Base-by-base conservation (phyloP, 1,284 basidiomycete species). In the Ceratobasidium theobromae region DNA sequence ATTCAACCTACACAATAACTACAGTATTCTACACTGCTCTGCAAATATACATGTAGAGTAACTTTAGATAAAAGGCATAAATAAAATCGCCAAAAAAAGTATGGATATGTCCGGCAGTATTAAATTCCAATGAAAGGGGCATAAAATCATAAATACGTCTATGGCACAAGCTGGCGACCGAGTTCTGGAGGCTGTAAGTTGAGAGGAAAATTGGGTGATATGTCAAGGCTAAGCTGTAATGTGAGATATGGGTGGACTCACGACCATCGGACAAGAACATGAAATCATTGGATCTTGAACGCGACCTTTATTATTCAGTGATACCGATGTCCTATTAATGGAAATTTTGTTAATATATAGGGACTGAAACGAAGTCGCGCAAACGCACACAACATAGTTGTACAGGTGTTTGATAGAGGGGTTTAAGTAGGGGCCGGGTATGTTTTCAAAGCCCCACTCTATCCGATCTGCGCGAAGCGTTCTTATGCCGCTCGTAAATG, bases 351-450 rank as follows among this genome's bases (percentile, higher is more conserved):
- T 38, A 38, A 16, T 38, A 16, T 8, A 16, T 8, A 14, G 40
- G 40, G 16, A n/a, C 21, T 4, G 4, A n/a, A 4, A n/a, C 5
- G 4, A 43, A n/a, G 4, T 43, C 18, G 14, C 12, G 3, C 35
- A 5, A 8, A 38, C 57, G 33, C 16, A 60, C 57, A 27, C n/a
- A 16, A 60, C n/a, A 30, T 14, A 32, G 16, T 40, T 12, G 32
- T 35, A 49, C 14, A 60, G 33, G 30, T 60, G 43, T n/a, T 38
- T 35, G 30, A 45, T n/a, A 33, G 43, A 49, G 1, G 57, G 57
- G n/a, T 60, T 49, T 14, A 30, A 23, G 23, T 51, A 12, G 25
- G 18, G 16, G 4, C 38, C 25, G 11, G 4, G 11, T n/a, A 25
- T 4, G 23, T 11, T 4, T 18, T n/a, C n/a, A n/a, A n/a, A n/a